These are phyloP conservation scores for Ormosia semicastrata DNA, from an alignment of 306 rosid genomes.

Conservation along the genomic window DNA sequence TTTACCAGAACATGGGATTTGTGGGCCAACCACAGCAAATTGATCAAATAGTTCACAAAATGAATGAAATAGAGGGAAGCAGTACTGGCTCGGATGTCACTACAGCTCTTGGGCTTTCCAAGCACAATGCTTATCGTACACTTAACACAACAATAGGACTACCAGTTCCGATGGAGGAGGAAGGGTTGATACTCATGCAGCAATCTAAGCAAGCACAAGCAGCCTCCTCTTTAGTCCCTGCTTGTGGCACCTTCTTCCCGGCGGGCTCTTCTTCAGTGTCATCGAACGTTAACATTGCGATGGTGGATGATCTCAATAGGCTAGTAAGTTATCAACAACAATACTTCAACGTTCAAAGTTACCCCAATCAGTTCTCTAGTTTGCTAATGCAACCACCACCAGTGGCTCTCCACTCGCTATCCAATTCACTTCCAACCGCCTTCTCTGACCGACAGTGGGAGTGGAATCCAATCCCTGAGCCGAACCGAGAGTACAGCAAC, in stretches of 20 bases:
- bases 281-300: neutral
- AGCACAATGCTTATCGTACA: slow-evolving; percentile 31
- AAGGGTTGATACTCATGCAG: slow-evolving; percentile 44
- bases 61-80: slow-evolving; percentile 48
- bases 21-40: slow-evolving; percentile 27
- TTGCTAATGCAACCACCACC: slow-evolving; percentile 44
- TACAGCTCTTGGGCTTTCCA: slow-evolving; percentile 68
- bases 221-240: slow-evolving; percentile 19
- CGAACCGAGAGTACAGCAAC: slow-evolving; percentile 53
- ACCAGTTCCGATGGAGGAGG: slow-evolving; percentile 36
- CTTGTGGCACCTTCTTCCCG: slow-evolving; percentile 2
- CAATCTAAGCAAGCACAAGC: neutral
- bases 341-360: slow-evolving; percentile 24
- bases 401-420: slow-evolving; percentile 35
- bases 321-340: slow-evolving; percentile 62
- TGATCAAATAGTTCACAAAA: slow-evolving; percentile 13
- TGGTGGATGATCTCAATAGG: slow-evolving; percentile 78
- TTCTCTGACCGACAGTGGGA: slow-evolving; percentile 92
- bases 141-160: neutral
- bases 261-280: slow-evolving; percentile 25
- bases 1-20: neutral
- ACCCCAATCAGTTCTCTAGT: slow-evolving; percentile 39
- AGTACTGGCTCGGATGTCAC: slow-evolving; percentile 38
- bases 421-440: slow-evolving; percentile 49
- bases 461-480: slow-evolving; percentile 82